These are phyloP conservation scores for Russula earlei DNA, from an alignment of 768 basidiomycete species.

Conservation along the genomic window DNA sequence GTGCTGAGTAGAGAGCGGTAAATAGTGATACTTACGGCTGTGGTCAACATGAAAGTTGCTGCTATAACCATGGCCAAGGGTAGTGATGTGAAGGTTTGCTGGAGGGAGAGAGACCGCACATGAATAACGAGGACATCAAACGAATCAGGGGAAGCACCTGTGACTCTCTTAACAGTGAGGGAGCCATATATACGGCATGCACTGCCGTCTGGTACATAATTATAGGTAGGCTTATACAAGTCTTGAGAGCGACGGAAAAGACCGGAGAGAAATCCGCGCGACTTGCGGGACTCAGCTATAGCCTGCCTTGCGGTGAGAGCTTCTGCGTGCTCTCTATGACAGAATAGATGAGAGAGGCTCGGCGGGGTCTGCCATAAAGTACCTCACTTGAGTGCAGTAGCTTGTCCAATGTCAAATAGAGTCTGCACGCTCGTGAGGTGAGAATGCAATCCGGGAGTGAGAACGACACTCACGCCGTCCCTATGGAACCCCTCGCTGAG, in stretches of 20 bases:
- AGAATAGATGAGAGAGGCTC: conserved; percentile 18
- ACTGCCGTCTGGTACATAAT: conserved; percentile 53
- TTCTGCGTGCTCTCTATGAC: conserved; percentile 48
- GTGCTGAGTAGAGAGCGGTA: not conserved
- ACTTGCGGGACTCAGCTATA: conserved; percentile 61
- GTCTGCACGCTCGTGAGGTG: conserved; percentile 36
- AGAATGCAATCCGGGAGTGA: not conserved
- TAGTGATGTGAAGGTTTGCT: conserved; percentile 93
- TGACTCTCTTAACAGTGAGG: conserved; percentile 79
- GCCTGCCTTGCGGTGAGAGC: conserved; percentile 62
- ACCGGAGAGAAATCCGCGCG: conserved; percentile 61
- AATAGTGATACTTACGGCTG: conserved; percentile 41
- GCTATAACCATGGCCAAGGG: conserved; percentile 89
- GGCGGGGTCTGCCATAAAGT: too few relatives aligned
- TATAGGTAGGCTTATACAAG: conserved; percentile 63
- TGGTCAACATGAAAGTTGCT: conserved; percentile 86
- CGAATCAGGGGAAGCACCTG: conserved; percentile 36
- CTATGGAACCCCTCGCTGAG: conserved; percentile 71
- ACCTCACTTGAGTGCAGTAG: conserved; percentile 49
- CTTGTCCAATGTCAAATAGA: conserved; percentile 73
- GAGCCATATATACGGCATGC: conserved; percentile 86
- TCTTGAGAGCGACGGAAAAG: conserved; percentile 38
- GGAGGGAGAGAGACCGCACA: not conserved
- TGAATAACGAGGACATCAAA: not conserved
- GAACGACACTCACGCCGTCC: conserved; percentile 57